A percentile compares a stretch with the other conserved stretches of the same genome.
phyloP scores from a whole-genome alignment of 345 rosid species.

The Moricandia moricandioides region DNA sequence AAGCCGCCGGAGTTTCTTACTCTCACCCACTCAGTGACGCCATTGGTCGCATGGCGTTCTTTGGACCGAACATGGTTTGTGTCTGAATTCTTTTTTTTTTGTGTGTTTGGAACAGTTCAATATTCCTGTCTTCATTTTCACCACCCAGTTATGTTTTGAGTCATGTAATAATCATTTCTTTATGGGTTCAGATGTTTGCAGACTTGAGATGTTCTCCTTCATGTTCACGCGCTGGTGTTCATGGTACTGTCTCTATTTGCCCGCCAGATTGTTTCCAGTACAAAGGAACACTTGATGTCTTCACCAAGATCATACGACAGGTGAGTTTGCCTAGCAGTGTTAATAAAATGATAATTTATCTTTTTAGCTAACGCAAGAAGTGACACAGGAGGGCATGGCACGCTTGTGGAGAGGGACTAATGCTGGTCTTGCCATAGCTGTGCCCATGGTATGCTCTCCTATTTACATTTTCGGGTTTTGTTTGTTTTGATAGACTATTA shows the following conservation, averaged over 20 bases:
- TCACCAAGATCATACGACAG: slow-evolving; percentile 86
- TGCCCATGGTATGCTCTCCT: slow-evolving; percentile 65
- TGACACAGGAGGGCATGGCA: slow-evolving; percentile 75
- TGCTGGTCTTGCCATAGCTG: slow-evolving; percentile 91
- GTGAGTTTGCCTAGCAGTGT: slow-evolving; percentile 39
- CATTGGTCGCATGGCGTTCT: slow-evolving; percentile 79
- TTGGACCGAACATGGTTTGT: slow-evolving; percentile 88
- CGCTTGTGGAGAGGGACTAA: slow-evolving; percentile 99
- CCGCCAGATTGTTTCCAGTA: slow-evolving; percentile 99
- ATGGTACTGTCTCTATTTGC: slow-evolving; percentile 94
- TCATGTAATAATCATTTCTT: slow-evolving; percentile 1
- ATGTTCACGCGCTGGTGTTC: slow-evolving; percentile 91
- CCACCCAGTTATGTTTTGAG: neutral
- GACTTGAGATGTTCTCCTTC: slow-evolving; percentile 95
- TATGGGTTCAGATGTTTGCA: slow-evolving; percentile 70
- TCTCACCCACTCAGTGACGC: slow-evolving; percentile 87
- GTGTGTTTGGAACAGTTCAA: neutral
- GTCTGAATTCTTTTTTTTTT: neutral
- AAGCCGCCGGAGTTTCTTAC: slow-evolving; percentile 89
- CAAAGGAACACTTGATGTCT: slow-evolving; percentile 94
- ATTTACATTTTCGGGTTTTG: neutral
- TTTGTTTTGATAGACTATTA: slow-evolving; percentile 1
- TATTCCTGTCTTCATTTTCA: neutral
- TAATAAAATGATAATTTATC: neutral
- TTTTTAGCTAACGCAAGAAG: slow-evolving; percentile 16